Evolutionary conservation across 2,329 filamentous ascomycete species (phyloP), one percentile per base, ranked within the genome.

Genomic region (Penicillium sp.): DNA sequence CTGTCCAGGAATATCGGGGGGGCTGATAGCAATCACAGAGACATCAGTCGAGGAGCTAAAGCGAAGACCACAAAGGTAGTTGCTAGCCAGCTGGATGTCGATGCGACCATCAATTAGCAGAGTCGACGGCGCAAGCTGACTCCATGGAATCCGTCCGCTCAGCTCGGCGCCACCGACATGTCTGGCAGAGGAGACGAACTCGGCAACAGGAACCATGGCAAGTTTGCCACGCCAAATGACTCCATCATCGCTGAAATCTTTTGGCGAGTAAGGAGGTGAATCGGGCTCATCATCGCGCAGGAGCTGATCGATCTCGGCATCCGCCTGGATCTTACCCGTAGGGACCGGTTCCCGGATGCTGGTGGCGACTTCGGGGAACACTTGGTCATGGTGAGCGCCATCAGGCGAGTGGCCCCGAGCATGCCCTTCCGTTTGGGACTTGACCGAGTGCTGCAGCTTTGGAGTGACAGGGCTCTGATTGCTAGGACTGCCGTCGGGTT

Each of bases 301-400:
- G 53, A 98, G 74, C 27, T 88, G 81, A 62, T 98, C 93, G 14
- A 98, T 87, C 45, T 97, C 93, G 2, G 86, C 79, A 63, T 98
- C 91, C 10, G 86, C 80, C 59, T 71, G 54, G 49, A 72, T 65
- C 57, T 77, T 65, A 42, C 66, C 62, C 35, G 77, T 72, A 50
- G 75, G 56, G 13, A 64, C 43, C 33, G 61, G 63, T 35, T 68
- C 64, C 25, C 62, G 62, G 23, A 67, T 60, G 30, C 67, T 61
- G 18, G 58, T 54, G 17, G 67, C 57, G 11, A 65, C 56, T 45
- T 62, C 69, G 39, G 66, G 73, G 63, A 69, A 71, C 43, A 60
- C 68, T 54, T 61, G 64, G 36, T 69, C 65, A 25, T 66, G 61
- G 38, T 60, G 58, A 25, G 71, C 65, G 19, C 70, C 71, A 32